Evolutionary conservation across 257 asterid species (phyloP).

Genomic region (Rehmannia glutinosa): DNA sequence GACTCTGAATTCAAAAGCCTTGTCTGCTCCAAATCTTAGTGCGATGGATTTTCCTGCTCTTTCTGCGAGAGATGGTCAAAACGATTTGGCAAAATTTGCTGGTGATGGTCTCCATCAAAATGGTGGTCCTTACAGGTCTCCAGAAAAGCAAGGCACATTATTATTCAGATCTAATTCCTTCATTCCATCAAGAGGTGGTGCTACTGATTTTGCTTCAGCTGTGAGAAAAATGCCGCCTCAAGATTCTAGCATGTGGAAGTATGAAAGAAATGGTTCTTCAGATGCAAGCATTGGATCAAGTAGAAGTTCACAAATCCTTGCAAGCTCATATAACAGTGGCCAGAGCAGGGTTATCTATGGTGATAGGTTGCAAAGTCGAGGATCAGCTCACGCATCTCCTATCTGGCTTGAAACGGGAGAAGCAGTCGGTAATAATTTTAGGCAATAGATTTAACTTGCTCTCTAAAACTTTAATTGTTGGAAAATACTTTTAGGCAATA

Average conservation of each 20-base stretch:
- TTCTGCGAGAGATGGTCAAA: conserved; percentile 50
- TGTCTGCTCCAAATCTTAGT: conserved; percentile 65
- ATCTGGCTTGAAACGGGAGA: conserved; percentile 98
- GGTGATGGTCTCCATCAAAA: conserved; percentile 56
- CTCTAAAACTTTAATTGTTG: conserved; percentile 18
- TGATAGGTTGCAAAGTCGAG: conserved; percentile 63
- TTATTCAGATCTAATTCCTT: conserved; percentile 65
- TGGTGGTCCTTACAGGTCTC: conserved; percentile 42
- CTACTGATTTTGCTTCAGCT: conserved; percentile 89
- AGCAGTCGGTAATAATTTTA: conserved; percentile 76
- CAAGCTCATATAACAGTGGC: conserved; percentile 60
- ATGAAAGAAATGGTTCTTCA: conserved; percentile 62
- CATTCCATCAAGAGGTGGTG: conserved; percentile 68
- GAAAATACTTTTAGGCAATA: conserved; percentile 23
- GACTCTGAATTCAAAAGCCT: conserved; percentile 55
- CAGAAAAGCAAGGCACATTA: conserved; percentile 50
- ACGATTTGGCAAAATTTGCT: conserved; percentile 42
- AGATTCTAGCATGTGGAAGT: conserved; percentile 82
- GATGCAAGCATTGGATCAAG: conserved; percentile 76
- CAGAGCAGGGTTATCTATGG: conserved; percentile 52
- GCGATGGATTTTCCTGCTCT: conserved; percentile 94
- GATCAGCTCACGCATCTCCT: conserved; percentile 66
- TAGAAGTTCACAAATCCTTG: conserved; percentile 64
- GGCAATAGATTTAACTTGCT: conserved; percentile 22
- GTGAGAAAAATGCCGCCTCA: conserved; percentile 80